A percentile compares a stretch with the other conserved stretches of the same genome.
phyloP scores from a whole-genome alignment of 805 yeast species.

The Candida golubevii region DNA sequence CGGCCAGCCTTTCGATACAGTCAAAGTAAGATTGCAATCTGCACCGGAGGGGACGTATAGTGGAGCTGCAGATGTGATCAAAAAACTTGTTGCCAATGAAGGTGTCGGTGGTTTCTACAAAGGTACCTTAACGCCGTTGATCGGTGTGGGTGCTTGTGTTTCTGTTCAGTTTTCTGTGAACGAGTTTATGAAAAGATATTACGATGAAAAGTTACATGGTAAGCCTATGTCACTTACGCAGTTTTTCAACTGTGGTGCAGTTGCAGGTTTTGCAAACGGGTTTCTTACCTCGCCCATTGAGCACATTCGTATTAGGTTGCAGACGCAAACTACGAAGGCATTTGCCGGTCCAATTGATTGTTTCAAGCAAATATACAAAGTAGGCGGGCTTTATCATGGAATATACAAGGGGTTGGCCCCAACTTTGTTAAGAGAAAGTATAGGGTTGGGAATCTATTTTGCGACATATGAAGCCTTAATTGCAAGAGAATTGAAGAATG shows the following conservation, averaged over 20 bases:
- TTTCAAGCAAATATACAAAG: slow-evolving; percentile 49
- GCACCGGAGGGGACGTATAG: slow-evolving; percentile 71
- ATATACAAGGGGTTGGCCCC: slow-evolving; percentile 80
- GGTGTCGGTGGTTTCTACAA: slow-evolving; percentile 41
- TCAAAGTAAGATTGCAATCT: slow-evolving; percentile 88
- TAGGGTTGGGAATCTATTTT: slow-evolving; percentile 88
- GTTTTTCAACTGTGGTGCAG: slow-evolving; percentile 77
- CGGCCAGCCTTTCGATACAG: slow-evolving; percentile 96
- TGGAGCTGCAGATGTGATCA: slow-evolving; percentile 75
- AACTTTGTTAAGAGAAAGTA: slow-evolving; percentile 76
- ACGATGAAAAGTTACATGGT: slow-evolving; percentile 44
- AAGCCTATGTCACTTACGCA: slow-evolving; percentile 53
- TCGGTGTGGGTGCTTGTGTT: slow-evolving; percentile 89
- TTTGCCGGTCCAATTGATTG: slow-evolving; percentile 76
- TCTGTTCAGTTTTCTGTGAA: slow-evolving; percentile 94
- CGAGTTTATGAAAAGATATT: slow-evolving; percentile 86
- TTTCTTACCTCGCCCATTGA: slow-evolving; percentile 91
- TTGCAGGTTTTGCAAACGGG: slow-evolving; percentile 91
- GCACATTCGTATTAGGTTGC: slow-evolving; percentile 89
- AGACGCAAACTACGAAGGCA: slow-evolving; percentile 66
- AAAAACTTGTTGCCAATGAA: slow-evolving; percentile 51
- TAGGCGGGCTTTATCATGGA: slow-evolving; percentile 52
- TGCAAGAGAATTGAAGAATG: slow-evolving; percentile 52
- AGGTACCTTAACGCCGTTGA: slow-evolving; percentile 44
- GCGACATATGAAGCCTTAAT: slow-evolving; percentile 87